These are phyloP conservation scores for Podospora bellae-mahoneyi DNA, from an alignment of 495 filamentous ascomycete genomes.

Conservation along the genomic window DNA sequence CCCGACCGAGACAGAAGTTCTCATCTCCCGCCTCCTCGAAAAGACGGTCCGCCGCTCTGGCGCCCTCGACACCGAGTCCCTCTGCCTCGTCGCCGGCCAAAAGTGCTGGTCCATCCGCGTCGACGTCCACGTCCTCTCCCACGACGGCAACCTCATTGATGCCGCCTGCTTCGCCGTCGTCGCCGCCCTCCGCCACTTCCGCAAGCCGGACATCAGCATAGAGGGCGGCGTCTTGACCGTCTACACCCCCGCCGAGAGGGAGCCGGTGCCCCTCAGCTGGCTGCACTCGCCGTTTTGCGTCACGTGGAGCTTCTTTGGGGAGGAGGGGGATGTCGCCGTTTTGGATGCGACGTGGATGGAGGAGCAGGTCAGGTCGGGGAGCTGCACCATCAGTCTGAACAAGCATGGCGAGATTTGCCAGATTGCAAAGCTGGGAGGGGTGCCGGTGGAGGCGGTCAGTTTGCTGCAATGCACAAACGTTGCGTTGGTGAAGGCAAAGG, in stretches of 20 bases:
- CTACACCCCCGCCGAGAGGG: constrained; percentile 76
- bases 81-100: constrained; percentile 84
- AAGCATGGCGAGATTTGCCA: constrained; percentile 87
- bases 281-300: constrained; percentile 87
- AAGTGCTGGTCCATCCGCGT: constrained; percentile 89
- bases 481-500: constrained; percentile 74
- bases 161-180: constrained; percentile 81
- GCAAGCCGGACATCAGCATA: constrained; percentile 80
- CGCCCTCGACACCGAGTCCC: constrained; percentile 89
- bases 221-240: constrained; percentile 78
- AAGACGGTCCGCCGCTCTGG: constrained; percentile 87
- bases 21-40: constrained; percentile 84
- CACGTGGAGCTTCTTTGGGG: constrained; percentile 76
- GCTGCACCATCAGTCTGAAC: constrained; percentile 82
- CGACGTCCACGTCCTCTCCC: constrained; percentile 83
- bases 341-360: constrained; percentile 78
- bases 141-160: constrained; percentile 85
- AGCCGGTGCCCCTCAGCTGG: constrained; percentile 83
- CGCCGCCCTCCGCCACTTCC: constrained; percentile 82
- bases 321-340: constrained; percentile 56
- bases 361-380: constrained; percentile 80
- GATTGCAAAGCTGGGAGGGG: constrained; percentile 81
- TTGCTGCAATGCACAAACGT: constrained; percentile 66
- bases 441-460: constrained; percentile 69
- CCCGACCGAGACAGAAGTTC: constrained; percentile 73